Base-by-base conservation (phyloP, 805 yeast species). In the Lipomyces yamanashiensis region DNA sequence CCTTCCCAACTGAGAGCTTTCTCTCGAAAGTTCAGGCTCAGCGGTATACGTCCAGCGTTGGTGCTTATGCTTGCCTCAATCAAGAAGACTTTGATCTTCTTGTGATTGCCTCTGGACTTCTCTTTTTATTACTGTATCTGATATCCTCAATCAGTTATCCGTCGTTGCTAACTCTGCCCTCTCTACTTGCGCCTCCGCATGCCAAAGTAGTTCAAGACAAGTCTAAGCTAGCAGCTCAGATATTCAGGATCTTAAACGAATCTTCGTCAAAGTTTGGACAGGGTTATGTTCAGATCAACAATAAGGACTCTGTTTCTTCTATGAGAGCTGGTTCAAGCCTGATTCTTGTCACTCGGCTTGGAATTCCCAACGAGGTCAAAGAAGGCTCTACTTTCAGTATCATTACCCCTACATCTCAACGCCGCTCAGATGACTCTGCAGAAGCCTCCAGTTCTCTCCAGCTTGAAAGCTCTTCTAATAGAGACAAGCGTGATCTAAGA, bases 131-230 rank as follows among this genome's bases (percentile, higher is more conserved):
- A 12, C 50, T 62, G 21, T 64, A 57, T 50, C 8, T 61, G 48
- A 36, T 56, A 12, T 55, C 56, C 2, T 57, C 62, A 34, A 19
- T 61, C 17, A 40, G 36, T 2, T 45, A 49, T 21, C 65, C 65
- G 19, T 61, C 67, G 7, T 34, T 61, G 19, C 59, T 57, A 12
- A 53, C 37, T 23, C 28, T 61, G 15, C 64, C 61, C 7, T 33
- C 60, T 8, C 48, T 56, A 19, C 50, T 60, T 12, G 56, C 44
- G 40, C 61, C 64, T 13, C 67, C 67, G 23, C 47, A 37, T n/a
- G 54, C 54, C 21, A 40, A 36, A 13, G 37, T 33, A 12, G 56
- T 63, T 12, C 59, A 53, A 41, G 54, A 52, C 54, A 50, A 48
- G 15, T 39, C 64, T 3, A 21, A 44, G 15, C 59, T 63, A 3